A percentile compares a stretch with the other conserved stretches of the same genome.
Conservation (phyloP, 1,139 yeast genomes). For the Blastobotrys niveus region DNA sequence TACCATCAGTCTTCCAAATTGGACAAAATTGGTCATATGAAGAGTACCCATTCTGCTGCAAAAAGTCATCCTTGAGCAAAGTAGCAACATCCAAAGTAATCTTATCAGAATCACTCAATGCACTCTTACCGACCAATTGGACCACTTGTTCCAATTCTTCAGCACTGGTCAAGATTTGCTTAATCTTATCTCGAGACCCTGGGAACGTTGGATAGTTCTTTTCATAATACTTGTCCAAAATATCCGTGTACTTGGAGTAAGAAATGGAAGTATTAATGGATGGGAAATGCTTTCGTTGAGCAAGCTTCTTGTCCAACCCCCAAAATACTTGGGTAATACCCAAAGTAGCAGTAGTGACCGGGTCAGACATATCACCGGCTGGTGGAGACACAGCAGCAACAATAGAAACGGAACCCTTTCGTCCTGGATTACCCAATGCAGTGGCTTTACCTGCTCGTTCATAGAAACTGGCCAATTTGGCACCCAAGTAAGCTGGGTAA, state of each 20-base stretch:
- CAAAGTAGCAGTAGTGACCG: slow-evolving; percentile 94
- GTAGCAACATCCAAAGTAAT: slow-evolving; percentile 90
- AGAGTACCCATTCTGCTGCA: slow-evolving; percentile 98
- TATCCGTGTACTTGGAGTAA: slow-evolving; percentile 90
- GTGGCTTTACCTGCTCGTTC: slow-evolving; percentile 99
- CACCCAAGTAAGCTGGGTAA: slow-evolving; percentile 99
- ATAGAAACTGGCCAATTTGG: slow-evolving; percentile 95
- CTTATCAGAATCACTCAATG: slow-evolving; percentile 92
- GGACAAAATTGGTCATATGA: slow-evolving; percentile 99
- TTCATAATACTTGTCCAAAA: slow-evolving; percentile 81
- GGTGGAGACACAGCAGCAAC: slow-evolving; percentile 99
- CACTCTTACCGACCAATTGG: slow-evolving; percentile 97
- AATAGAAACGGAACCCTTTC: slow-evolving; percentile 94
- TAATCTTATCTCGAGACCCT: slow-evolving; percentile 77
- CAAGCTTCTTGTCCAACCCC: slow-evolving; percentile 98
- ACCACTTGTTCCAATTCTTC: slow-evolving; percentile 99
- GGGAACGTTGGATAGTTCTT: slow-evolving; percentile 88
- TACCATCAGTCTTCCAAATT: slow-evolving; percentile 95
- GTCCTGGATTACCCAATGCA: slow-evolving; percentile 93
- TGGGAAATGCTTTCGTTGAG: slow-evolving; percentile 99
- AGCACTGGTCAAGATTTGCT: slow-evolving; percentile 90
- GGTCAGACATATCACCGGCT: slow-evolving; percentile 99
- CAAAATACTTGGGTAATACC: slow-evolving; percentile 99
- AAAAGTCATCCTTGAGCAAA: slow-evolving; percentile 92
- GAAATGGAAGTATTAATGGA: slow-evolving; percentile 94